phyloP scores from a whole-genome alignment of 306 rosid species.

The Quercus glauca region DNA sequence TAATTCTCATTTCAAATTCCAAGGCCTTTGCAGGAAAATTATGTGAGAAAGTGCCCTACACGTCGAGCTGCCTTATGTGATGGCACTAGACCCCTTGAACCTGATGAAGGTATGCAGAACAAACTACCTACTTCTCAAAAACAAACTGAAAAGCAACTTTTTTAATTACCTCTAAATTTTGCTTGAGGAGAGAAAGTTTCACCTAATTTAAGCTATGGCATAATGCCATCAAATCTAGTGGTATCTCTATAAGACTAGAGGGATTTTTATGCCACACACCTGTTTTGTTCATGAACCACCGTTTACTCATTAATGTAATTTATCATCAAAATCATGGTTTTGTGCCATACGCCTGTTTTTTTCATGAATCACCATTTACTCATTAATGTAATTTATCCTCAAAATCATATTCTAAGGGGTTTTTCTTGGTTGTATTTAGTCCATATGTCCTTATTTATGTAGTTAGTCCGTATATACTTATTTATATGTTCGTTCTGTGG shows the following conservation, averaged over 20 bases:
- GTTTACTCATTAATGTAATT: background rate
- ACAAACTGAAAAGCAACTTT: background rate
- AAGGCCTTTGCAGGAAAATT: constrained; percentile 78
- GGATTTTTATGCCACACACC: background rate
- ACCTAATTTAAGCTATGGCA: background rate
- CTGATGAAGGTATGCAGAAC: constrained; percentile 53
- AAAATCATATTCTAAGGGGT: too few species aligned
- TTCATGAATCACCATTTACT: background rate
- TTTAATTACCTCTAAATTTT: background rate
- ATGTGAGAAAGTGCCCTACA: constrained; percentile 79
- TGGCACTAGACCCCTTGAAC: constrained; percentile 34
- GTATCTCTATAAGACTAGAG: background rate
- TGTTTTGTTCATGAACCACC: background rate
- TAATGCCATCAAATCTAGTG: background rate
- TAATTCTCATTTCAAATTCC: constrained; percentile 82
- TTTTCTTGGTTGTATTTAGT: too few species aligned
- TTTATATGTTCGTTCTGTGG: too few species aligned
- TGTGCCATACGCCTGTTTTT: background rate
- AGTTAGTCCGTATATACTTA: too few species aligned
- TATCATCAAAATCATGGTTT: background rate
- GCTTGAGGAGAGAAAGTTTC: background rate
- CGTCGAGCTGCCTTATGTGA: constrained; percentile 35
- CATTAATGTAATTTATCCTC: background rate
- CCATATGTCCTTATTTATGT: too few species aligned
- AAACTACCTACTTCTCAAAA: background rate